Base-by-base conservation (phyloP, 768 basidiomycete genomes). In the Tylopilus plumbeoviolaceoides region DNA sequence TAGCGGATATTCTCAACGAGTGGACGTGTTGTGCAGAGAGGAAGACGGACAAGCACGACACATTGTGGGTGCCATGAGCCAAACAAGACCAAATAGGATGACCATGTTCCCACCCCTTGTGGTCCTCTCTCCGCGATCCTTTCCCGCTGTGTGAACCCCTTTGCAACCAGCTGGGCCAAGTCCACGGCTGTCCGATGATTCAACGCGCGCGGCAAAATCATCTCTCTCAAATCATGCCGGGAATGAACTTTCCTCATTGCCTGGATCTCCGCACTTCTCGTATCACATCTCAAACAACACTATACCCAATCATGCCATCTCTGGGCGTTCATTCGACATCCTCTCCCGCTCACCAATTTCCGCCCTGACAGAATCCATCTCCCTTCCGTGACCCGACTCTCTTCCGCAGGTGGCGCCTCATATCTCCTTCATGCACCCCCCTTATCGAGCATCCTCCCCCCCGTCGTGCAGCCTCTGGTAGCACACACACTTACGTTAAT, bases 1-100 rank as follows among this genome's bases (percentile, higher is more conserved):
- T 33, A 33, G 30, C 5, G 23, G 23, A 23, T 30, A 4, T 30
- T 15, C 14, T 15, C 44, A 74, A 72, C 28, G 73, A 73, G 60
- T 56, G 73, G 53, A 61, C 49, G 59, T n/a, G 46, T 54, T 53
- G 23, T 27, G 35, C 7, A 17, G 15, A 7, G 35, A 36, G 15
- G 39, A 50, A 33, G 35, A 38, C 15, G 17, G 7, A 2, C 43
- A 17, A 15, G 35, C 14, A 36, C 7, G 35, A 36, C 14, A 10
- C 21, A 31, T 28, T 14, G 48, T 35, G 36, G 47, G 41, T 3
- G 6, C 0, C 6, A 4, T 11, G 33, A 4, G 14, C 15, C 18
- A 47, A 61, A 55, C 47, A 61, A 5, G 56, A 36, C 44, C 60
- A 59, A 14, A 36, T 15, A 36, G 12, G 9, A 23, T 23, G 23